phyloP scores from a whole-genome alignment of 768 basidiomycete species.

The Brasilioporus rufonigricans region DNA sequence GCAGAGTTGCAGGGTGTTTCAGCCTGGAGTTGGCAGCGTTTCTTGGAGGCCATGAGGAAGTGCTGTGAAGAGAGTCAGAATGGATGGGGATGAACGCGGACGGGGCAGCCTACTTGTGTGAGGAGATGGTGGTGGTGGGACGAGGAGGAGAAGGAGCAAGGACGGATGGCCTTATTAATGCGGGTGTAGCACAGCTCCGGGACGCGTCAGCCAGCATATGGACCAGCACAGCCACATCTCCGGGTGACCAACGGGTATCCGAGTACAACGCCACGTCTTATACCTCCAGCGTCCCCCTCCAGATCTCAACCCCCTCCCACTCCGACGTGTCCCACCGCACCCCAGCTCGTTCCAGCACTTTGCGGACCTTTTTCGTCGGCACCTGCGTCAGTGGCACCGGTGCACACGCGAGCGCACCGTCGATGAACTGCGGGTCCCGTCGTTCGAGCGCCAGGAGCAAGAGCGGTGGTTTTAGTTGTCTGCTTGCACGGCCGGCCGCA shows the following conservation, averaged over 20 bases:
- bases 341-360: slow-evolving; percentile 57
- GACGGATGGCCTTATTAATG: slow-evolving; percentile 23
- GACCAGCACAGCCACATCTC: slow-evolving; percentile 22
- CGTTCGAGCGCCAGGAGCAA: slow-evolving; percentile 65
- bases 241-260: not conserved
- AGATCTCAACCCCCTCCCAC: slow-evolving; percentile 83
- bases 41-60: slow-evolving; percentile 71
- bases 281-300: slow-evolving; percentile 38
- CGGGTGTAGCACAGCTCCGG: slow-evolving; percentile 23
- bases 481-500: slow-evolving; percentile 7
- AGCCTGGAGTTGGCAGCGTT: slow-evolving; percentile 73
- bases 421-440: slow-evolving; percentile 67
- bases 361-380: slow-evolving; percentile 54
- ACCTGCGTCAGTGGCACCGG: slow-evolving; percentile 59
- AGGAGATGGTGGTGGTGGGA: not conserved
- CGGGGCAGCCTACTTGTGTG: not conserved
- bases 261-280: not conserved
- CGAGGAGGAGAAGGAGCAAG: not conserved
- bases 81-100: not conserved
- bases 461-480: not conserved
- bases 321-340: slow-evolving; percentile 62
- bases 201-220: slow-evolving; percentile 31
- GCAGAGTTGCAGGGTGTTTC: slow-evolving; percentile 66
- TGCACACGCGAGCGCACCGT: slow-evolving; percentile 57
- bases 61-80: slow-evolving; percentile 1